These are phyloP conservation scores for Solanum hybrid DNA, from an alignment of 305 asterid species.

Conservation along the genomic window DNA sequence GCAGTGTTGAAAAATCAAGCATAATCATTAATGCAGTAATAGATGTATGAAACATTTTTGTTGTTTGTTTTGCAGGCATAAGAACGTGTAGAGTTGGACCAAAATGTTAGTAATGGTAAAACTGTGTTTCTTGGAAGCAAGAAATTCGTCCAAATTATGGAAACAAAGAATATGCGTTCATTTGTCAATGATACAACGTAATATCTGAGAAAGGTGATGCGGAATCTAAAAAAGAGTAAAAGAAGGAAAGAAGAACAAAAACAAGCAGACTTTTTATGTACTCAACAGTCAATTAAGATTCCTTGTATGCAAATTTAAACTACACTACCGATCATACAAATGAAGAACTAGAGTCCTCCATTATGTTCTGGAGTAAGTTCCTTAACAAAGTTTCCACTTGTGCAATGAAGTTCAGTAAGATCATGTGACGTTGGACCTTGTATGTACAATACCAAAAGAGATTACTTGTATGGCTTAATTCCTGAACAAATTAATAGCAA, in stretches of 20 bases:
- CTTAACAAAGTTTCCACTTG: neutral
- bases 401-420: neutral
- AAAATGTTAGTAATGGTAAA: neutral
- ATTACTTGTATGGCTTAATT: neutral
- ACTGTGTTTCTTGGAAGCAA: neutral
- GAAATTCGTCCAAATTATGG: neutral
- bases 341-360: neutral
- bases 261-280: neutral
- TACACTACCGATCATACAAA: neutral
- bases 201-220: neutral
- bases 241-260: neutral
- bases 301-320: neutral
- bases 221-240: neutral
- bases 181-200: neutral
- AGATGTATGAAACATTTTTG: neutral
- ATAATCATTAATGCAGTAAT: neutral
- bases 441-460: neutral
- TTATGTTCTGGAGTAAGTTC: neutral
- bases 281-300: neutral
- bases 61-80: neutral
- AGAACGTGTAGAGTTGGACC: neutral
- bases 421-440: neutral
- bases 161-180: neutral
- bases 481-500: slow-evolving; percentile 1
- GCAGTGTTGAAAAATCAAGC: neutral